These are phyloP conservation scores for Lactarius hatsudake DNA, from an alignment of 768 basidiomycete species.

Conservation along the genomic window DNA sequence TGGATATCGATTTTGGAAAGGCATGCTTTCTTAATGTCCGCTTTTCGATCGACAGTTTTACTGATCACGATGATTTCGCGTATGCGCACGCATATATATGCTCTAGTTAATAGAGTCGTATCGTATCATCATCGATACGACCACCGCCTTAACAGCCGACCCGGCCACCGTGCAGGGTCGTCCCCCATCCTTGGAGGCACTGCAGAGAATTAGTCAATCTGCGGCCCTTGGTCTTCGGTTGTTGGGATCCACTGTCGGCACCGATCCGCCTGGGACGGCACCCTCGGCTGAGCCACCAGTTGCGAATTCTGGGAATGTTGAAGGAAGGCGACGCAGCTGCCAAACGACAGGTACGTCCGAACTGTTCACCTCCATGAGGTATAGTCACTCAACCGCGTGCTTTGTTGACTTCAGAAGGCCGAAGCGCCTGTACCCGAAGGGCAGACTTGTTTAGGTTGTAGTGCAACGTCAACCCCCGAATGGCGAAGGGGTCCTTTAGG, in stretches of 20 bases:
- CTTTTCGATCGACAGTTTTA: conserved; percentile 1
- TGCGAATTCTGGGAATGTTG: conserved; percentile 26
- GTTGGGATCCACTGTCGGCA: conserved; percentile 41
- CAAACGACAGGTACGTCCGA: conserved; percentile 32
- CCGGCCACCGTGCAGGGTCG: conserved; percentile 29
- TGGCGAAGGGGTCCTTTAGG: conserved; percentile 84
- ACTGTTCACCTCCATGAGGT: conserved; percentile 12
- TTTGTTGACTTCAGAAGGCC: conserved; percentile 31
- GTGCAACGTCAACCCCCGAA: conserved; percentile 82
- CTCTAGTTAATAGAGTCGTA: conserved; percentile 46
- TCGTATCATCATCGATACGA: conserved; percentile 43
- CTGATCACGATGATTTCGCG: background rate
- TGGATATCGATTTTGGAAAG: conserved; percentile 44
- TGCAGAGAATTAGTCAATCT: conserved; percentile 48
- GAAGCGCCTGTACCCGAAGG: conserved; percentile 53
- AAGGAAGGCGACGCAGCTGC: conserved; percentile 32
- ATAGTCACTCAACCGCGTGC: conserved; percentile 13
- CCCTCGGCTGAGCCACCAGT: conserved; percentile 23
- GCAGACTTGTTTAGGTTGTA: conserved; percentile 79
- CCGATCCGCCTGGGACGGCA: conserved; percentile 23
- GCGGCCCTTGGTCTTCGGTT: conserved; percentile 42
- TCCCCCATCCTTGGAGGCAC: conserved; percentile 30
- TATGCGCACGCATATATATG: background rate
- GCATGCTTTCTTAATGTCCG: conserved; percentile 29
- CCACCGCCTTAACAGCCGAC: conserved; percentile 33